phyloP scores from a whole-genome alignment of 345 rosid genomes.

The Gynandropsis gynandra region DNA sequence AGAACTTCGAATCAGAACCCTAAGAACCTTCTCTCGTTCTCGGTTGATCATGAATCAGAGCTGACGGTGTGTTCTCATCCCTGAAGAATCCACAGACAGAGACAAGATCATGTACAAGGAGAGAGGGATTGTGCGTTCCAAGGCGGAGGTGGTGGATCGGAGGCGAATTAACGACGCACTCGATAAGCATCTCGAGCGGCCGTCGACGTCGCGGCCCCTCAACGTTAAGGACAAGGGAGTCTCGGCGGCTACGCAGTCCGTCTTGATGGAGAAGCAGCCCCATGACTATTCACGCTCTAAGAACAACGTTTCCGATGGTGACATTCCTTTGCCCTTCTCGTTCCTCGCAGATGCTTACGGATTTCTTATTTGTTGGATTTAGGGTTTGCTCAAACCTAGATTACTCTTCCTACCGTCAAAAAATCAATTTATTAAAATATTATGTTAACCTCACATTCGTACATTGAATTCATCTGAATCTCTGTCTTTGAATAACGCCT shows the following conservation, averaged over 20 bases:
- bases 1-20: conserved; percentile 22
- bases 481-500: background rate
- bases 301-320: conserved; percentile 50
- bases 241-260: conserved; percentile 27
- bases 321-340: background rate
- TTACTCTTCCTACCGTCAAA: background rate
- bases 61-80: background rate
- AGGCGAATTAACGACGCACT: conserved; percentile 67
- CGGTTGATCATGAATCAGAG: conserved; percentile 18
- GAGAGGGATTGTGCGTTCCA: conserved; percentile 52
- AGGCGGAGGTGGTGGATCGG: conserved; percentile 74
- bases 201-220: conserved; percentile 58
- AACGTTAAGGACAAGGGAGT: conserved; percentile 53
- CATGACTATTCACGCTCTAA: conserved; percentile 49
- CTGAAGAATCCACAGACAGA: background rate
- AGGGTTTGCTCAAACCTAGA: no score
- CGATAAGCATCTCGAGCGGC: conserved; percentile 64
- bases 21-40: conserved; percentile 7
- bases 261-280: conserved; percentile 49
- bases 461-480: background rate
- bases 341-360: background rate
- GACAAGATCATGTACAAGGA: conserved; percentile 29
- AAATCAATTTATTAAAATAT: background rate
- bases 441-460: no score
- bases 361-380: background rate